A percentile compares a stretch with the other conserved stretches of the same genome.
These are phyloP conservation scores for Dalbergia cultrata DNA, from an alignment of 306 rosid species.

Conservation along the genomic window DNA sequence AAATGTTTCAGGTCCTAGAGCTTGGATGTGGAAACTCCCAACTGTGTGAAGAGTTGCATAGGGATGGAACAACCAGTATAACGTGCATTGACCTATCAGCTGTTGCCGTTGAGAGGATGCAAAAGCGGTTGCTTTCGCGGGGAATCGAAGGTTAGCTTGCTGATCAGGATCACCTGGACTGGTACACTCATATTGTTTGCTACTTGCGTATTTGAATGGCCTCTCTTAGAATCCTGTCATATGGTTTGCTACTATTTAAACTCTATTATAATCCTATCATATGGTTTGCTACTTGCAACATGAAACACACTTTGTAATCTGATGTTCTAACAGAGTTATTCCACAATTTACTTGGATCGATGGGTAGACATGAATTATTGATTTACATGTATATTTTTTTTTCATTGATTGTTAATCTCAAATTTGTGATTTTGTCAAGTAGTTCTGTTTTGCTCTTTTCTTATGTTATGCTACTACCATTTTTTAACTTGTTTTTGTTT, in stretches of 20 bases:
- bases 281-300: no score
- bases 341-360: background rate
- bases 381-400: background rate
- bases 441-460: constrained; percentile 2
- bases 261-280: background rate
- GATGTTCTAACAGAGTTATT: background rate
- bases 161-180: background rate
- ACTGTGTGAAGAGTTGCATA: constrained; percentile 78
- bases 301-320: no score
- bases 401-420: background rate
- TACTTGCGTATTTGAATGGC: constrained; percentile 2
- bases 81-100: constrained; percentile 92
- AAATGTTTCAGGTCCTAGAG: constrained; percentile 71
- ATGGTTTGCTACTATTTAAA: no score
- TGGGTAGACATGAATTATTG: constrained; percentile 28
- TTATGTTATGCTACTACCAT: background rate
- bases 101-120: constrained; percentile 84
- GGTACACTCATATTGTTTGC: background rate
- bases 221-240: background rate
- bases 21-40: constrained; percentile 97
- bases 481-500: constrained; percentile 36
- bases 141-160: constrained; percentile 68
- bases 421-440: background rate
- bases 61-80: constrained; percentile 70
- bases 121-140: constrained; percentile 64